These are phyloP conservation scores for Suhomyces yuchorum DNA, from an alignment of 1,139 yeast species.

Conservation along the genomic window DNA sequence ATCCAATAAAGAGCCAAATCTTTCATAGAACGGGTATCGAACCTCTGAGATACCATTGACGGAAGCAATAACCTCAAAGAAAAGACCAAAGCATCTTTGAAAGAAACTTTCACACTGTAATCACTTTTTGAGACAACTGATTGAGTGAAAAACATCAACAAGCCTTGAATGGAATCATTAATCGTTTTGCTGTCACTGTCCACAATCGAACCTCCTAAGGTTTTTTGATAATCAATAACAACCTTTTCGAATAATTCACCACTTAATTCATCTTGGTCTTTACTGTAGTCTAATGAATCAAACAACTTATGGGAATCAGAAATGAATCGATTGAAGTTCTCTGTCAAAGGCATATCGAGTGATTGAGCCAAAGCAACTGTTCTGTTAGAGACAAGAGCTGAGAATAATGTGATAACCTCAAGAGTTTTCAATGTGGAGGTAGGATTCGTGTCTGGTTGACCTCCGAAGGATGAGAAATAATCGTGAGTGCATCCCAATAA, in stretches of 20 bases:
- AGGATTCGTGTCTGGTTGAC: slow-evolving; percentile 6
- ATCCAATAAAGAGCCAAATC: slow-evolving; percentile 43
- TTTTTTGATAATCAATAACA: slow-evolving; percentile 38
- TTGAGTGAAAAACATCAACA: slow-evolving; percentile 32
- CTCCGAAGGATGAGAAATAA: slow-evolving; percentile 23
- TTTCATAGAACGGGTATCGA: slow-evolving; percentile 25
- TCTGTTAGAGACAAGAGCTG: slow-evolving; percentile 38
- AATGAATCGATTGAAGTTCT: slow-evolving; percentile 38
- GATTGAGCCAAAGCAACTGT: slow-evolving; percentile 57
- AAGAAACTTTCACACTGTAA: slow-evolving; percentile 24
- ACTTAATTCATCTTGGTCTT: slow-evolving; percentile 15
- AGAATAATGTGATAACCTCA: neutral
- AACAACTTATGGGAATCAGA: slow-evolving; percentile 31
- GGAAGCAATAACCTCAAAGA: slow-evolving; percentile 41
- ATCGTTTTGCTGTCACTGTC: slow-evolving; percentile 30
- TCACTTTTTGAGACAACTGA: slow-evolving; percentile 19
- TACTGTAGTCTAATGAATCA: slow-evolving; percentile 23
- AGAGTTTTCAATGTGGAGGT: neutral
- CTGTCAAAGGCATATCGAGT: slow-evolving; percentile 60
- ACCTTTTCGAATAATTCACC: slow-evolving; percentile 37
- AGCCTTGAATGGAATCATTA: slow-evolving; percentile 35
- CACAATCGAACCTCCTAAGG: slow-evolving; percentile 29
- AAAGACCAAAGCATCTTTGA: slow-evolving; percentile 38
- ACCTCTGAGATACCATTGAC: slow-evolving; percentile 34
- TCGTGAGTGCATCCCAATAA: slow-evolving; percentile 29